Evolutionary conservation across 2,329 filamentous ascomycete species (phyloP), one percentile per base, ranked within the genome.

Genomic region (Coleophoma crateriformis): DNA sequence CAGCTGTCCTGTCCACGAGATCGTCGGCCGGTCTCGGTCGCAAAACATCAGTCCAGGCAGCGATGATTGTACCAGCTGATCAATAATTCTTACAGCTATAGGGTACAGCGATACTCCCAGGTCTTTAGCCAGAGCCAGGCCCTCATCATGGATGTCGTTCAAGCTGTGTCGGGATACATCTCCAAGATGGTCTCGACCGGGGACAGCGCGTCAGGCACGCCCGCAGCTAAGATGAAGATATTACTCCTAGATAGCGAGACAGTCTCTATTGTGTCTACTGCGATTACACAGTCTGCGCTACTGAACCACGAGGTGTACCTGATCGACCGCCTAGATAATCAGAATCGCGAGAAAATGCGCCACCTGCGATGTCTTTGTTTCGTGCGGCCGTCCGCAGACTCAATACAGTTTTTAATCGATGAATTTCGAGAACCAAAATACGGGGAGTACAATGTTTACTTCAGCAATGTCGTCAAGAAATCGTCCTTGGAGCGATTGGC

Each of bases 291-390:
- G 68, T 99, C 94, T 27, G 84, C 90, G 37, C 82, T 99, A 17
- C 83, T 99, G 55, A 96, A 89, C 64, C 90, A 99, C 72, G 92
- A 97, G 72, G 88, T 99, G 59, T 99, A 96, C 71, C 88, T 99
- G 54, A 96, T 95, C 63, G 94, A 99, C 69, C 90, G 94, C 52
- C 75, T 99, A 50, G 94, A 97, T 66, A 97, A 96, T 61, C 74
- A 81, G 51, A 84, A 84, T 55, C 82, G 94, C 44, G 95, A 99
- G 72, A 96, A 95, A 77, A 97, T 99, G 94, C 87, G 94, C 54
- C 94, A 99, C 73, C 77, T 99, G 47, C 84, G 90, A 47, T 99
- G 94, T 67, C 73, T 97, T 27, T 96, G 90, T 66, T 92, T 99
- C 59, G 81, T 99, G 44, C 85, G 95, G 38, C 94, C 94, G 7